Conservation (phyloP, 2,329 filamentous ascomycete genomes). For the Claviceps lovelessii region DNA sequence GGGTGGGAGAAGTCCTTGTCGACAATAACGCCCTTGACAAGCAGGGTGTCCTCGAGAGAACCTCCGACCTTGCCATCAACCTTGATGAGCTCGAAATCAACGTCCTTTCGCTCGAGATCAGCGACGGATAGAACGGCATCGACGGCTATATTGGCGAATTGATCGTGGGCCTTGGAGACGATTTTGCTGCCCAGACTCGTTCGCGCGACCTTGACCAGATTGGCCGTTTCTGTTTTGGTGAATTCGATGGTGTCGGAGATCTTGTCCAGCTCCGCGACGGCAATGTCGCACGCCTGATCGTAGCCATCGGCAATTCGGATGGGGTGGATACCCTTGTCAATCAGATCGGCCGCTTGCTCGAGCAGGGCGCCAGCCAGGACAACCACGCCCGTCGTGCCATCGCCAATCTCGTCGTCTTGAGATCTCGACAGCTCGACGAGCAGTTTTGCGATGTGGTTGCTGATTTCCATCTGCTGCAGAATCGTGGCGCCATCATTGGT, state of each 20-base stretch:
- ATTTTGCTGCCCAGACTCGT: constrained; percentile 98
- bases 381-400: constrained; percentile 94
- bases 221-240: constrained; percentile 61
- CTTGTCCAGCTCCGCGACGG: constrained; percentile 77
- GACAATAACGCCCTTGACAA: constrained; percentile 95
- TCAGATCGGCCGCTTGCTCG: constrained; percentile 92
- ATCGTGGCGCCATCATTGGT: constrained; percentile 99
- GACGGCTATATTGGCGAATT: constrained; percentile 93
- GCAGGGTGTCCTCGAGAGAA: constrained; percentile 76
- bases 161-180: constrained; percentile 95
- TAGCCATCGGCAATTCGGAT: constrained; percentile 98
- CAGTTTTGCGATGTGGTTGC: constrained; percentile 94
- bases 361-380: constrained; percentile 87
- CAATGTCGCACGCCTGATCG: constrained; percentile 94
- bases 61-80: constrained; percentile 97
- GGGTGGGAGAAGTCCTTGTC: constrained; percentile 99
- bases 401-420: constrained; percentile 96
- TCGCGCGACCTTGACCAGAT: constrained; percentile 86
- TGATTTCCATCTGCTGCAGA: constrained; percentile 95
- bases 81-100: constrained; percentile 98
- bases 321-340: constrained; percentile 98
- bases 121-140: constrained; percentile 94
- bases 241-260: constrained; percentile 90
- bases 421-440: constrained; percentile 95
- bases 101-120: constrained; percentile 88